phyloP scores from a whole-genome alignment of 176 grass and related monocot species.

The Rhynchospora pubera region DNA sequence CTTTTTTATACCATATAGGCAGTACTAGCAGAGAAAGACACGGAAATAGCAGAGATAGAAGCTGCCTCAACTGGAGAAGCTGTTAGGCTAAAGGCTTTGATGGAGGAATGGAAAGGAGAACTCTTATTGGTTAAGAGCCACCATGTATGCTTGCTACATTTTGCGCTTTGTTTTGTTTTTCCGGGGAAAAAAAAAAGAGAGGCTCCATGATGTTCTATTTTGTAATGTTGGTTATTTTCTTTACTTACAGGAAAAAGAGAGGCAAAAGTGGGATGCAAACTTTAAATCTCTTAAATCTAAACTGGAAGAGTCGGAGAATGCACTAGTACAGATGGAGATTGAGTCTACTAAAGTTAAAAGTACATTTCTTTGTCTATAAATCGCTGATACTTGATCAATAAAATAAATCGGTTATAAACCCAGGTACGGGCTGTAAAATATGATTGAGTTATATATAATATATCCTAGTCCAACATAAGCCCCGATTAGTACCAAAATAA shows the following conservation, averaged over 20 bases:
- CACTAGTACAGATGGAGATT: constrained; percentile 49
- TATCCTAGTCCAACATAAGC: too few relatives aligned
- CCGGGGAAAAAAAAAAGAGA: too few relatives aligned
- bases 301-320: constrained; percentile 71
- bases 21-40: constrained; percentile 77
- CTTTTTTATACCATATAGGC: constrained; percentile 31
- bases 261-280: constrained; percentile 52
- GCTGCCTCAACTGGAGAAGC: constrained; percentile 87
- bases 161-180: not conserved
- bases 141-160: constrained; percentile 43
- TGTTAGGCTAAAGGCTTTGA: constrained; percentile 68
- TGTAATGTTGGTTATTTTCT: constrained; percentile 14
- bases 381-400: constrained; percentile 3
- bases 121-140: constrained; percentile 59
- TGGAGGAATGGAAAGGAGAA: constrained; percentile 86
- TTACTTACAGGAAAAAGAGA: constrained; percentile 78
- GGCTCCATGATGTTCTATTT: not conserved
- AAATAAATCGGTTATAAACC: constrained; percentile 19
- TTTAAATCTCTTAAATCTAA: constrained; percentile 58
- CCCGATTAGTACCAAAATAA: not conserved
- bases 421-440: not conserved
- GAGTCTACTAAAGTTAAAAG: constrained; percentile 77
- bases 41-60: constrained; percentile 91
- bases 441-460: not conserved
- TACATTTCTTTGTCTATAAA: constrained; percentile 35